These are phyloP conservation scores for Cydonia oblonga DNA, from an alignment of 331 rosid genomes.

Conservation along the genomic window DNA sequence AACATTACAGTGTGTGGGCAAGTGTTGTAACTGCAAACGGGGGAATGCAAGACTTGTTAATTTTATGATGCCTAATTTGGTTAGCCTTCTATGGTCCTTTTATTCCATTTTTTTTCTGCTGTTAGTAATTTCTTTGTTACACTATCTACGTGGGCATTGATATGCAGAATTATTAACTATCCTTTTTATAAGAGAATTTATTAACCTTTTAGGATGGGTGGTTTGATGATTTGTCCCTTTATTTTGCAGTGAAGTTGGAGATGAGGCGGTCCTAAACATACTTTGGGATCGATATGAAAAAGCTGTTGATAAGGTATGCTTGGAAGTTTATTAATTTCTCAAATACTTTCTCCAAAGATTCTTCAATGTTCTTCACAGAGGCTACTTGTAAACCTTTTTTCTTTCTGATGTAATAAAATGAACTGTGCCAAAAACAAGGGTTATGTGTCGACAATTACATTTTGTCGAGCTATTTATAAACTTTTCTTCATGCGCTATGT, in stretches of 20 bases:
- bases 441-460: neutral
- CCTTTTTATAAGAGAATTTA: neutral
- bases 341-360: neutral
- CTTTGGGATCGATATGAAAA: constrained; percentile 76
- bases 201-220: neutral
- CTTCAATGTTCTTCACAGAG: constrained; percentile 13
- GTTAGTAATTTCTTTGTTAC: neutral
- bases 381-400: neutral
- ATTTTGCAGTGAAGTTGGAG: constrained; percentile 66
- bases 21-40: neutral
- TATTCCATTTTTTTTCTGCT: neutral
- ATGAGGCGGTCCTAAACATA: constrained; percentile 74
- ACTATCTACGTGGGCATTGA: neutral
- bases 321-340: constrained; percentile 6
- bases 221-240: neutral
- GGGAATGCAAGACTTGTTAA: neutral
- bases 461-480: neutral
- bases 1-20: neutral
- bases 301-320: constrained; percentile 64
- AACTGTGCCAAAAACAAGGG: neutral
- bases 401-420: neutral
- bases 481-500: neutral
- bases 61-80: neutral
- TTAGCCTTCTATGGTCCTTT: neutral
- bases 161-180: neutral